Base-by-base conservation (phyloP, 805 yeast genomes). In the Kazachstania africana region DNA sequence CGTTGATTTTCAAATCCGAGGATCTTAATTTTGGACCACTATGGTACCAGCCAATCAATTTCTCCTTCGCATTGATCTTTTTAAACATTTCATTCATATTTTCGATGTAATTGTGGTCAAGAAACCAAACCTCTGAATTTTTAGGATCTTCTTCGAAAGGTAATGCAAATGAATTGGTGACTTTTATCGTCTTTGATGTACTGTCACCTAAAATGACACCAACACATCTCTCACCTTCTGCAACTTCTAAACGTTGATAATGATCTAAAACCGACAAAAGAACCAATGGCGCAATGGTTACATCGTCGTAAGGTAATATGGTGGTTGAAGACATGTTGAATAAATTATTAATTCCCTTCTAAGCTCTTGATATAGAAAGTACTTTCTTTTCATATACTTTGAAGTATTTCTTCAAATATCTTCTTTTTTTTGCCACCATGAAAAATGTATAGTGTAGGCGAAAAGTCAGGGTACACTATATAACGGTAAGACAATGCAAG, bases 31-130 rank as follows among this genome's bases (percentile, higher is more conserved):
- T 85, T 13, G 97, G 96, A 4, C 98, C 99, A 6, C 95, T 78
- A 58, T 91, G 99, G 55, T 91, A 91, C 99, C 99, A 91, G n/a
- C 99, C 99, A 53, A 91, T 76, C 29, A 91, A 67, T 54, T 75
- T 82, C 57, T 91, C 99, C 60, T 83, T 87, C 13, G 99, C 99
- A 61, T 87, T 93, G 55, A 91, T 87, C 57, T 93, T 91, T 55
- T 82, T 84, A 62, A 85, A 88, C 99, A 91, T 91, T 44, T 85
- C 95, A 42, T 85, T 78, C 99, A 91, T 91, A 33, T 81, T 73
- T 52, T 88, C 97, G 37, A 91, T 83, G 56, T 78, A 91, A 55
- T 91, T 88, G 62, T 91, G 98, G 55, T 91, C 98, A 47, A 91
- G 63, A 53, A 91, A 91, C 97, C 97, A 91, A 28, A 93, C 95